Evolutionary conservation across 345 rosid species (phyloP), one percentile per base, ranked within the genome.

Genomic region (Eutrema heterophyllum): DNA sequence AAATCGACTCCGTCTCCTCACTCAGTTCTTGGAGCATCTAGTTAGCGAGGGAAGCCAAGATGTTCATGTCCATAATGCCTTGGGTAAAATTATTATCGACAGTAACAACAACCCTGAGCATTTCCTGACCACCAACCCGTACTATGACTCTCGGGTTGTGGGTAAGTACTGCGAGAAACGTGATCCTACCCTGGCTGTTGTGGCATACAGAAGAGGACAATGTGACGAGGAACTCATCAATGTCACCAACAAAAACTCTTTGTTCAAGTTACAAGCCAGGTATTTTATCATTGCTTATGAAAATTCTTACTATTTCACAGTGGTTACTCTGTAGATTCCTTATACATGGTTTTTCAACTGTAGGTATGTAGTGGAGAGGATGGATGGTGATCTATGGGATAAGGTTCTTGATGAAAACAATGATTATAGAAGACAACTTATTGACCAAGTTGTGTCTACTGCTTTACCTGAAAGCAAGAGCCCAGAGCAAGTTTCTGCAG

Each of bases 21-120:
- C 99, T 67, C 99, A 96, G 76, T 96, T 96, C 82, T 80, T 96
- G 87, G 99, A 96, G 89, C 98, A 96, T 86, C 88, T 96, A 71
- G 99, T 96, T 52, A 96, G 96, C 67, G 99, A 96, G 84, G 99
- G 99, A 82, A 96, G 99, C 85, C 96, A 90, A 80, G 99, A 96
- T 81, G 95, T 88, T 36, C 99, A 96, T 75, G 99, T 96, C 67
- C 99, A 96, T 80, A 92, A 96, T 85, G 99, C 98, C 64, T 82
- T 96, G 78, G 99, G 99, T 82, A 96, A 96, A 90, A 96, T 96
- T 41, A 96, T 96, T 67, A 92, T 96, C 53, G 99, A 96, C 67
- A 96, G 99, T 86, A 90, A 90, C 79, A 92, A 96, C 87, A 96
- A 96, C 74, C 99, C 99, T 0, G 99, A 95, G 83, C 98, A 90